Conservation (phyloP, 179 eudicot genomes). For the Beta corolliflora region DNA sequence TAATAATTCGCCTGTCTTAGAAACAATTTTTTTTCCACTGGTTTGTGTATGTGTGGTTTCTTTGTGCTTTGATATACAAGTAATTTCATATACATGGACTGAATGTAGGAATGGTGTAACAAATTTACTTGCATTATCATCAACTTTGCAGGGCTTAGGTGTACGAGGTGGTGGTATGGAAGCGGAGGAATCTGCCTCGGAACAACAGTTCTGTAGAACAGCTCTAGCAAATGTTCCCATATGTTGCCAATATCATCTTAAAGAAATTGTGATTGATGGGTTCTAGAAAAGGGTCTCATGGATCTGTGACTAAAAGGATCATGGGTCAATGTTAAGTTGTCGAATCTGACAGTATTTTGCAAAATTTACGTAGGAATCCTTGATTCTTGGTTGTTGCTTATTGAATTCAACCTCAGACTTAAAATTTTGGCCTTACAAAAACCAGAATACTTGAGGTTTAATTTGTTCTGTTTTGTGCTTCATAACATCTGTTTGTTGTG, state of each 20-base stretch:
- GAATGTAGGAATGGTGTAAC: neutral
- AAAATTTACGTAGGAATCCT: neutral
- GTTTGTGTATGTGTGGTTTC: neutral
- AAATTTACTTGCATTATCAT: neutral
- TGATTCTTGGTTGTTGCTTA: neutral
- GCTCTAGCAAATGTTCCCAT: neutral
- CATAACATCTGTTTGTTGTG: neutral
- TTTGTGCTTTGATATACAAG: neutral
- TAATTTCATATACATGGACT: neutral
- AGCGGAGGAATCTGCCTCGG: neutral
- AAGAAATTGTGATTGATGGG: neutral
- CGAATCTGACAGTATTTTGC: neutral
- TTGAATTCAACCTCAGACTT: neutral
- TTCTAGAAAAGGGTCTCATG: neutral
- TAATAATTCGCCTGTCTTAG: no score
- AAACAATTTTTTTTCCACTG: no score
- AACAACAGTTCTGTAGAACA: neutral
- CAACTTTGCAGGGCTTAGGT: conserved; percentile 6
- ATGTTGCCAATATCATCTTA: conserved; percentile 12
- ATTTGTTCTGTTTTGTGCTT: neutral
- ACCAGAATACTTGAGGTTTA: neutral
- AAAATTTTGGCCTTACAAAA: no score
- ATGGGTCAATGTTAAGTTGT: neutral
- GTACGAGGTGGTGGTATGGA: no score
- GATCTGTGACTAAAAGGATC: neutral